Base-by-base conservation (phyloP, 108 stramenopile genomes). In the Nitzschia sp. region DNA sequence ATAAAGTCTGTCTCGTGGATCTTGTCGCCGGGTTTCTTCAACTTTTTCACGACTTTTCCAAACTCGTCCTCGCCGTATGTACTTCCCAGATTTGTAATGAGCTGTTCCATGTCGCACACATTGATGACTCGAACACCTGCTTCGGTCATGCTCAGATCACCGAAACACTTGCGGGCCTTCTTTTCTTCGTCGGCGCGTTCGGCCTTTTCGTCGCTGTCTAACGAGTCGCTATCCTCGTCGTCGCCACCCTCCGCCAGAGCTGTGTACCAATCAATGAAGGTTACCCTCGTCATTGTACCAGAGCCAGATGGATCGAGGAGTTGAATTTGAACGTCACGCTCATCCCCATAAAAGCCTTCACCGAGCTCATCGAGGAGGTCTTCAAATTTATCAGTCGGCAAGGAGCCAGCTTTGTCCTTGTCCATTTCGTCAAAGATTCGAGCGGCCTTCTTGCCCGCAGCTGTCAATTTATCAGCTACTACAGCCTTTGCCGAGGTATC, bases 21-120 rank as follows among this genome's bases (percentile, higher is more conserved):
- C 53, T 26, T 54, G 27, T 81, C 76, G 23, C 23, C 46, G 0
- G 58, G 26, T 30, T 75, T 65, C 53, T 63, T 67, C 33, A 95
- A 69, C 66, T 83, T 85, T 66, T 79, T 75, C 47, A 90, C 66
- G 0, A 85, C 82, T 23, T 79, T 76, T 1, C 67, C 28, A 60
- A 94, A 91, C 68, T 88, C 93, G 63, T 94, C 96, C 67, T 91
- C 90, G 38, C 90, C 86, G 63, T 95, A 96, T 0, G 88, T 88
- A n/a, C 91, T 85, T 2, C 94, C 94, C 78, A 95, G 38, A 17
- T 78, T 68, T 60, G 91, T 87, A 36, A 96, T 71, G 50, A 96
- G 70, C 45, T 86, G 66, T 21, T 68, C 77, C 63, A 96, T 91
- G 32, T 90, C 76, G 33, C 58, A 23, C 17, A 61, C 75, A 3